Evolutionary conservation across 164 flowering plant species (phyloP).

Genomic region (Berberis vulgaris): DNA sequence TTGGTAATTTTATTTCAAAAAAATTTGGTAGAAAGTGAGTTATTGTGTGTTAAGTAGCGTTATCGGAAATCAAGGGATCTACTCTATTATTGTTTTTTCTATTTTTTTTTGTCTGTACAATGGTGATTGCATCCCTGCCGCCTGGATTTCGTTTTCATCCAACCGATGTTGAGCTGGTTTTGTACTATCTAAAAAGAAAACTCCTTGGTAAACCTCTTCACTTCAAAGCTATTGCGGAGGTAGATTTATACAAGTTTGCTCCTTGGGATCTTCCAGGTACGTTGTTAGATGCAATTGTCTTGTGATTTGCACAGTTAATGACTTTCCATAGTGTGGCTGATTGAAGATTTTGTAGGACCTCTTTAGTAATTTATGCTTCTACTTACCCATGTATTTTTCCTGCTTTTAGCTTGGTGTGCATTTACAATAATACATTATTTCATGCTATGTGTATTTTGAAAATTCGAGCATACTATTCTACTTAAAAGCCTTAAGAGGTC

Average conservation of each 20-base stretch:
- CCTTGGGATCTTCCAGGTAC: slow-evolving; percentile 92
- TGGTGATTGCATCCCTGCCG: slow-evolving; percentile 33
- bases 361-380: too few species aligned
- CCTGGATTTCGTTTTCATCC: slow-evolving; percentile 96
- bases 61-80: background rate
- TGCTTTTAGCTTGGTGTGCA: too few species aligned
- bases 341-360: too few species aligned
- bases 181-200: slow-evolving; percentile 64
- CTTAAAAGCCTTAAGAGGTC: background rate
- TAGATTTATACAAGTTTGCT: slow-evolving; percentile 57
- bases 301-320: too few species aligned
- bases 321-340: too few species aligned
- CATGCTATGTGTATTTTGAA: background rate
- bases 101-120: slow-evolving; percentile 1
- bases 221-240: slow-evolving; percentile 41
- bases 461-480: background rate
- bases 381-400: too few species aligned
- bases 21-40: too few species aligned
- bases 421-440: too few species aligned
- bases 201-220: slow-evolving; percentile 35
- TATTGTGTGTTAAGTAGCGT: too few species aligned
- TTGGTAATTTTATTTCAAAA: too few species aligned
- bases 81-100: background rate
- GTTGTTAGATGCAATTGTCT: too few species aligned
- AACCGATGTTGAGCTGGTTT: slow-evolving; percentile 65